Evolutionary conservation across 441 rosid species (phyloP), one percentile per base, ranked within the genome.

Genomic region (Aleurites moluccanus): DNA sequence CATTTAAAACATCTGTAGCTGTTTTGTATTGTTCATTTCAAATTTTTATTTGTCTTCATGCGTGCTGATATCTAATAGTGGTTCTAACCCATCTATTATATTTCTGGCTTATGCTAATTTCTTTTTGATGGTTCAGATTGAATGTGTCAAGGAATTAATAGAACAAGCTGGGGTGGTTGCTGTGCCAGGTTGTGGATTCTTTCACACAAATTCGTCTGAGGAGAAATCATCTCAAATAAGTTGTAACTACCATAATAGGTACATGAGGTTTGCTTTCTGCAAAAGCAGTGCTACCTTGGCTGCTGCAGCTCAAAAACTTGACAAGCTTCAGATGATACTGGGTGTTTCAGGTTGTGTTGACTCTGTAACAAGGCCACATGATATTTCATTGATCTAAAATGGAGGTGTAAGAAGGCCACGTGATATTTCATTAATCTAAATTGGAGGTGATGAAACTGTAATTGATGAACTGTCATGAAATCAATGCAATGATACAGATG

Each of bases 201-300:
- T 89, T 75, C 91, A 80, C 57, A 11, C 83, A 52, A 76, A 73
- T 57, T 50, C 47, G 13, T n/a, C 78, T 1, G 18, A 11, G 16
- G 80, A 79, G 44, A 76, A 78, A 59, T 62, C 57, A 6, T 67
- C 67, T 35, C 49, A 64, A 18, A 59, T 6, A 40, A 55, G 56
- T 49, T 57, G 16, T 77, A 47, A 52, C 69, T 75, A 80, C 52
- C 79, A 78, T 44, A 83, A 63, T 69, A 84, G 87, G 64, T 89
- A 84, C 61, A 78, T 89, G 69, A 82, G 91, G 82, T 85, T 86
- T 80, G 89, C 90, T 64, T 87, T 89, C 83, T 87, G 93, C 79
- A 89, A 87, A 79, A 85, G 89, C 53, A 72, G 67, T 60, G 77
- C 82, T 52, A 87, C 87, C 28, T 73, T 87, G 70, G 84, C 75